These are phyloP conservation scores for Eimeria brunetti DNA, from an alignment of 169 alveolate species.

Conservation along the genomic window DNA sequence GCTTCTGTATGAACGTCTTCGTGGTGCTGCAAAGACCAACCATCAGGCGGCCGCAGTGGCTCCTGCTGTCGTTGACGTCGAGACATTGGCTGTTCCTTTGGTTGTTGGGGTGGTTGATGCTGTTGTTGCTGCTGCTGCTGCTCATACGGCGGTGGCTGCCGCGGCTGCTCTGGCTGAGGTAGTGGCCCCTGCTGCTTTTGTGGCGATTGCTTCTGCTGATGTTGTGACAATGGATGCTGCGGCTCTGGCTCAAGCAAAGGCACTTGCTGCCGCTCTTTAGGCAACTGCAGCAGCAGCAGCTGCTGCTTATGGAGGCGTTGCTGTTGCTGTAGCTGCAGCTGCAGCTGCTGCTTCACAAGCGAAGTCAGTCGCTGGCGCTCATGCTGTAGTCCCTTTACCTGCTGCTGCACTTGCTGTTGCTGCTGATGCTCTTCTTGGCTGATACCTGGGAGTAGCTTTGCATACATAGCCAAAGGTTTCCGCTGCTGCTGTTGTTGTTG, in stretches of 20 bases:
- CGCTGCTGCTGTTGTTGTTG: slow-evolving; percentile 43
- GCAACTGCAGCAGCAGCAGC: slow-evolving; percentile 24
- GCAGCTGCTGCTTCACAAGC: slow-evolving; percentile 29
- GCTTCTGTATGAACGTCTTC: background rate
- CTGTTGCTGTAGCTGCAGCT: slow-evolving; percentile 48
- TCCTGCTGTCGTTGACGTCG: background rate
- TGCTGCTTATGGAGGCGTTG: background rate
- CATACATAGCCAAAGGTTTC: background rate
- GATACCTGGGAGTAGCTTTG: slow-evolving; percentile 13
- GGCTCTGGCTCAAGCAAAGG: background rate
- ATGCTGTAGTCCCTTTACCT: background rate
- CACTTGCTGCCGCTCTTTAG: slow-evolving; percentile 1
- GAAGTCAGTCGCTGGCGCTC: slow-evolving; percentile 25
- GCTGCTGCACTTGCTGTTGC: slow-evolving; percentile 30
- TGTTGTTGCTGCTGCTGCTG: slow-evolving; percentile 3
- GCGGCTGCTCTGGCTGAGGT: background rate
- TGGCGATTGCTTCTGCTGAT: background rate
- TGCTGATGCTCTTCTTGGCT: slow-evolving; percentile 28
- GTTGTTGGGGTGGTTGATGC: background rate
- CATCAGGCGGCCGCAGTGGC: background rate
- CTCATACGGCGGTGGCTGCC: background rate
- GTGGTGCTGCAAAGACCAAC: slow-evolving; percentile 6
- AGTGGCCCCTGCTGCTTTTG: background rate
- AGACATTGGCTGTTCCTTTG: background rate
- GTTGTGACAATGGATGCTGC: slow-evolving; percentile 6